Evolutionary conservation across 345 rosid genomes (phyloP), one percentile per base, ranked within the genome.

Genomic region (Leavenworthia alabamica): DNA sequence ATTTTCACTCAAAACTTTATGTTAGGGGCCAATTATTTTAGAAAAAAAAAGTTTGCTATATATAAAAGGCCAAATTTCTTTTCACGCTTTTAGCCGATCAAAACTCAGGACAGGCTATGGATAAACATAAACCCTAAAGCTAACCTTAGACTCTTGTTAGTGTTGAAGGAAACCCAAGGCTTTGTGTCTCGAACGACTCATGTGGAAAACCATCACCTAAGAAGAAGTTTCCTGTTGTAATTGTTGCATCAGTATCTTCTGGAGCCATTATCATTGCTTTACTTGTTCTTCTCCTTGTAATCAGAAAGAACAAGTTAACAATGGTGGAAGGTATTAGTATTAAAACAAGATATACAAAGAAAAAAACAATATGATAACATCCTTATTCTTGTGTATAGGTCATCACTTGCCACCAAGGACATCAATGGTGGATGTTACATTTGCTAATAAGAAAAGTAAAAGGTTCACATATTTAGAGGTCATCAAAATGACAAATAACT

Each of bases 401-500:
- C 11, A 19, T 27, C n/a, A 27, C 10, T 0, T 5, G 12, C 14
- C 1, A 27, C 15, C n/a, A 4, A 5, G 7, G 8, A 27, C 28
- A 24, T 10, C 13, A 33, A 32, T 0, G 8, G 39, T 4, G 31
- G 28, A 51, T 20, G 44, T 0, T 41, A 19, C 60, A 64, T 20
- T 19, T 41, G 42, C 35, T 28, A 29, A 64, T 31, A 50, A 19
- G 23, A 64, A 58, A 19, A 68, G 43, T 11, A 54, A 36, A 11
- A 36, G 6, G 7, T 76, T 78, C 19, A 67, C 47, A 1, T 68
- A 61, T 22, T n/a, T 60, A 10, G 75, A 77, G 17, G 60, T 81
- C 7, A 11, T 61, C 4, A 26, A 14, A 10, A 71, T 79, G 28
- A 79, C 84, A 2, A 64, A 75, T 42, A 68, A 77, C 14, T 73